phyloP scores from a whole-genome alignment of 2,329 filamentous ascomycete genomes.

The Pyricularia grisea region DNA sequence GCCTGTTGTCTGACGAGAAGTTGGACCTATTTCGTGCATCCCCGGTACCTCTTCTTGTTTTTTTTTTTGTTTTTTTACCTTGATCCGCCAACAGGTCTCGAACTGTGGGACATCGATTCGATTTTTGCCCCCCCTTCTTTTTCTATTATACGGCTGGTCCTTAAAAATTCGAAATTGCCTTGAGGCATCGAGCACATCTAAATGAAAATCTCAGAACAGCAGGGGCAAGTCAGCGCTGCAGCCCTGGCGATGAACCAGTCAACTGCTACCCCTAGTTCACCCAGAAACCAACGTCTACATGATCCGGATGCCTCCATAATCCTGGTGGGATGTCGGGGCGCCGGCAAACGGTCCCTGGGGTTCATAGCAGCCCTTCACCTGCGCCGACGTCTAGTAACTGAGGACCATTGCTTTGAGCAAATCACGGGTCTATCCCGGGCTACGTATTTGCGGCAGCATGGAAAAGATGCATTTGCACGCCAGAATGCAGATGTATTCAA shows the following conservation, averaged over 20 bases:
- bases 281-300: constrained; percentile 34
- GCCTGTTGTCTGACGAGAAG: not conserved
- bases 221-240: not conserved
- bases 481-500: constrained; percentile 53
- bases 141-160: not conserved
- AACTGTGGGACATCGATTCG: not conserved
- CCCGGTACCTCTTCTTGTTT: not conserved
- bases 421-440: constrained; percentile 50
- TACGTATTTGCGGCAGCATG: constrained; percentile 51
- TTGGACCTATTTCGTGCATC: not conserved
- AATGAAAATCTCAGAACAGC: not conserved
- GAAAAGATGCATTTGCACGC: constrained; percentile 50
- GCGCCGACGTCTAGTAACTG: constrained; percentile 56
- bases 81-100: not conserved
- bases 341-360: constrained; percentile 63
- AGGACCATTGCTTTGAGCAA: constrained; percentile 58
- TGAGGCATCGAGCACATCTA: not conserved
- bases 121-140: not conserved
- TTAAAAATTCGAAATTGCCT: not conserved
- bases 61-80: too few relatives aligned
- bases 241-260: not conserved
- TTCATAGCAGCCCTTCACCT: constrained; percentile 64
- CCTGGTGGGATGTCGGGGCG: constrained; percentile 60
- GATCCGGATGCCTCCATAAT: constrained; percentile 57
- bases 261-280: constrained; percentile 6